Conservation (phyloP, 2,329 filamentous ascomycete genomes). For the Stromatinia cepivora region DNA sequence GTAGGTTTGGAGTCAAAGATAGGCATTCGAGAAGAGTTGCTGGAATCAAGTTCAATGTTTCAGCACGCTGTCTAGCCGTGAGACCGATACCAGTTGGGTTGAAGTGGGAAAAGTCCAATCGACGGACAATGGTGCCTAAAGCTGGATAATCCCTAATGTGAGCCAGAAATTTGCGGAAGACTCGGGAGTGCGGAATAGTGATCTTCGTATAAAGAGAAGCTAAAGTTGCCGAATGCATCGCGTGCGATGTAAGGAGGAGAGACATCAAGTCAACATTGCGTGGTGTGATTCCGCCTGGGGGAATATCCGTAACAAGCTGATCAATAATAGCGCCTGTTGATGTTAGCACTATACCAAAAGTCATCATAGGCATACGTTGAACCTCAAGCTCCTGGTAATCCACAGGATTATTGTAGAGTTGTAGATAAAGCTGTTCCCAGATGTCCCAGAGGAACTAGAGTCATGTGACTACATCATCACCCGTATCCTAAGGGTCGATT, state of each 20-base stretch:
- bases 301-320: slow-evolving; percentile 71
- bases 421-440: slow-evolving; percentile 19
- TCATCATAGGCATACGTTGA: slow-evolving; percentile 22
- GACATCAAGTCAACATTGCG: slow-evolving; percentile 79
- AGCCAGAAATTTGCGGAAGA: slow-evolving; percentile 77
- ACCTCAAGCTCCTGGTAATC: slow-evolving; percentile 18
- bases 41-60: slow-evolving; percentile 74
- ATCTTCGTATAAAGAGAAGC: slow-evolving; percentile 76
- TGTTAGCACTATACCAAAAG: slow-evolving; percentile 25
- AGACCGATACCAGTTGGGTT: slow-evolving; percentile 76
- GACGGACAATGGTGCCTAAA: slow-evolving; percentile 73
- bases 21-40: slow-evolving; percentile 72
- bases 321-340: slow-evolving; percentile 69
- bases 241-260: slow-evolving; percentile 72
- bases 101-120: slow-evolving; percentile 83
- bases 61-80: slow-evolving; percentile 70
- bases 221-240: slow-evolving; percentile 70
- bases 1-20: slow-evolving; percentile 68
- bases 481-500: slow-evolving; percentile 16
- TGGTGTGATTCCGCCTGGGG: slow-evolving; percentile 70
- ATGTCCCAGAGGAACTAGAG: slow-evolving; percentile 24
- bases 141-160: slow-evolving; percentile 67
- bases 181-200: slow-evolving; percentile 78
- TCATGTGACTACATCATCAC: slow-evolving; percentile 27
- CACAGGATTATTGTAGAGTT: slow-evolving; percentile 14